Evolutionary conservation across 2,329 filamentous ascomycete genomes (phyloP), one percentile per base, ranked within the genome.

Genomic region (Colletotrichum caudatum): DNA sequence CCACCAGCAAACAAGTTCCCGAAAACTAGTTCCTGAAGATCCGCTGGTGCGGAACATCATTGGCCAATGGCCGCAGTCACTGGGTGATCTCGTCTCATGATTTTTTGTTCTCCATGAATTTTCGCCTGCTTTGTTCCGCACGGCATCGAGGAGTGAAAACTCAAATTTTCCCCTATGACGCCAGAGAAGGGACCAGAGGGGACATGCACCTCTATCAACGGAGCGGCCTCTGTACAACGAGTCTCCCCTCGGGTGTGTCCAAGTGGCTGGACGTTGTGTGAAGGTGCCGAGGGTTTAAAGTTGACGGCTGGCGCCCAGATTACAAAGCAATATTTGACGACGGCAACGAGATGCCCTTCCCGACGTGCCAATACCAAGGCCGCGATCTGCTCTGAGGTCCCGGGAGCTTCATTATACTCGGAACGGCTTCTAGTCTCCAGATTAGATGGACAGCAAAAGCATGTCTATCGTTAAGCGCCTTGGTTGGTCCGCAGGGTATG

Each of bases 11-110:
- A 58, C 69, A 68, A 71, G 64, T 68, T 71, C 44, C 64, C 62
- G 53, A 64, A 66, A 35, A 46, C 65, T 60, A 69, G 65, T 69
- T 60, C 65, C 69, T 69, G 69, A 64, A 61, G 59, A 71, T 69
- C 69, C 29, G 33, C 66, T 46, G 59, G 37, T 56, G 12, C 61
- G 20, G 20, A 44, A 64, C 65, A 69, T 14, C 37, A 69, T 69
- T 71, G 60, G 59, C 59, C 65, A 60, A 56, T 69, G 37, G 12
- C 9, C n/a, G 37, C 35, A n/a, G 39, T 41, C 39, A 48, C 9
- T 54, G 11, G 35, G 9, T 9, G 23, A 16, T 54, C 37, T 44
- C 50, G 35, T 44, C 26, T 37, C 48, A 51, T 37, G 35, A n/a
- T 44, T 41, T 41, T 44, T 3, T 14, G 37, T 37, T 46, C 61